Conservation (phyloP, 345 rosid species). For the Sisymbrium altissimum region DNA sequence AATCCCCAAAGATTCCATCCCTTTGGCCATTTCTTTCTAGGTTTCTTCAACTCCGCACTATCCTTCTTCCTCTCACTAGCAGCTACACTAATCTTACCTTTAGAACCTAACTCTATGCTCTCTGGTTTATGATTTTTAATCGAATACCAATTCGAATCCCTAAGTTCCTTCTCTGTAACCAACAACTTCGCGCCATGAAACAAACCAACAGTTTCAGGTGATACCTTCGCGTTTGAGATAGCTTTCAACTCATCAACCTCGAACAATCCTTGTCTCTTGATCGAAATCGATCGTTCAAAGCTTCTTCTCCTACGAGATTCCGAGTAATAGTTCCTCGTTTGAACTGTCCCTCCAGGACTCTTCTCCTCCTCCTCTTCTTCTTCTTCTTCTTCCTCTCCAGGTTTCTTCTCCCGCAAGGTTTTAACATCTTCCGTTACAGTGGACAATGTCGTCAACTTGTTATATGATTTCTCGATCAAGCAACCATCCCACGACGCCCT, state of each 20-base stretch:
- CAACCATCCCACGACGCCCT: conserved; percentile 83
- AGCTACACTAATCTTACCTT: conserved; percentile 48
- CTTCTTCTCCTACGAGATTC: conserved; percentile 65
- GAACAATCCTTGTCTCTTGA: conserved; percentile 46
- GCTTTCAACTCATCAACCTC: conserved; percentile 70
- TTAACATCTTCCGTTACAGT: conserved; percentile 52
- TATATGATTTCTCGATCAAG: conserved; percentile 52
- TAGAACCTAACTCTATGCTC: conserved; percentile 38
- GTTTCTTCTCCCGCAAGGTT: conserved; percentile 17
- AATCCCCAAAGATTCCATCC: conserved; percentile 73
- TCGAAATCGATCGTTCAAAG: conserved; percentile 59
- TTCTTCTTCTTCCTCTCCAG: conserved; percentile 28
- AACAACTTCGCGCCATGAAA: conserved; percentile 61
- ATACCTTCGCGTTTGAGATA: conserved; percentile 58
- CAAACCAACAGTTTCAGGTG: conserved; percentile 62
- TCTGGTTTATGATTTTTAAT: conserved; percentile 36
- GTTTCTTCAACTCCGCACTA: conserved; percentile 22
- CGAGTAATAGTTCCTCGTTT: conserved; percentile 72
- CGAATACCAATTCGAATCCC: conserved; percentile 59
- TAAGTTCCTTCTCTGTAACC: conserved; percentile 51
- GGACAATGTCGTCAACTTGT: conserved; percentile 46
- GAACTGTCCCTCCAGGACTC: conserved; percentile 75
- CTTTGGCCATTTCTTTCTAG: conserved; percentile 35
- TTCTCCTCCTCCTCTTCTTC: conserved; percentile 6
- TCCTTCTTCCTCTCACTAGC: conserved; percentile 30